Evolutionary conservation across 1,139 yeast genomes (phyloP).

Genomic region (Hansenula lynferdii): DNA sequence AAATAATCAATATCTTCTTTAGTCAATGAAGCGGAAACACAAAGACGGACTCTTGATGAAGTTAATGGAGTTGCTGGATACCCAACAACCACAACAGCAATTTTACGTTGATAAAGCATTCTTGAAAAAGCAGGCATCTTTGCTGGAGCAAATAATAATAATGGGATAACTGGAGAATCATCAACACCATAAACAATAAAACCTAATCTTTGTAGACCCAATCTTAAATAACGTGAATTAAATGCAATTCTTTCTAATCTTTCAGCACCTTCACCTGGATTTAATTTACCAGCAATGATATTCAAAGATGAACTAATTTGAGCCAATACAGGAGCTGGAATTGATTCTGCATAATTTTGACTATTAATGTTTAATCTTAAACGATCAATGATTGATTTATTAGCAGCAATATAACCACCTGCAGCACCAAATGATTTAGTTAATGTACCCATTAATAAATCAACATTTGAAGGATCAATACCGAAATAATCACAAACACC

Average conservation of each 20-base stretch:
- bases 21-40: slow-evolving; percentile 88
- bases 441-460: slow-evolving; percentile 93
- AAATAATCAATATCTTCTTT: slow-evolving; percentile 89
- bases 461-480: slow-evolving; percentile 70
- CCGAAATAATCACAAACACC: slow-evolving; percentile 95
- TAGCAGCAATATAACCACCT: slow-evolving; percentile 92
- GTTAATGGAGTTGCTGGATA: slow-evolving; percentile 97
- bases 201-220: slow-evolving; percentile 88
- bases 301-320: slow-evolving; percentile 81
- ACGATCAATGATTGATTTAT: slow-evolving; percentile 61
- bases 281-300: slow-evolving; percentile 73
- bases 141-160: slow-evolving; percentile 82
- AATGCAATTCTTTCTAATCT: slow-evolving; percentile 91
- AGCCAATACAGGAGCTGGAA: slow-evolving; percentile 85
- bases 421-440: slow-evolving; percentile 99
- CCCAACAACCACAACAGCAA: slow-evolving; percentile 95
- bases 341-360: slow-evolving; percentile 75
- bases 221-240: slow-evolving; percentile 86
- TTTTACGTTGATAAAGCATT: slow-evolving; percentile 67
- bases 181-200: slow-evolving; percentile 93
- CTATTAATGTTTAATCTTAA: slow-evolving; percentile 72
- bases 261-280: slow-evolving; percentile 92
- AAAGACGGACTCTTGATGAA: slow-evolving; percentile 85
- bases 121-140: slow-evolving; percentile 94
- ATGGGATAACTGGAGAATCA: slow-evolving; percentile 94